These are phyloP conservation scores for Apiospora kogelbergensis DNA, from an alignment of 2,329 filamentous ascomycete genomes.

Conservation along the genomic window DNA sequence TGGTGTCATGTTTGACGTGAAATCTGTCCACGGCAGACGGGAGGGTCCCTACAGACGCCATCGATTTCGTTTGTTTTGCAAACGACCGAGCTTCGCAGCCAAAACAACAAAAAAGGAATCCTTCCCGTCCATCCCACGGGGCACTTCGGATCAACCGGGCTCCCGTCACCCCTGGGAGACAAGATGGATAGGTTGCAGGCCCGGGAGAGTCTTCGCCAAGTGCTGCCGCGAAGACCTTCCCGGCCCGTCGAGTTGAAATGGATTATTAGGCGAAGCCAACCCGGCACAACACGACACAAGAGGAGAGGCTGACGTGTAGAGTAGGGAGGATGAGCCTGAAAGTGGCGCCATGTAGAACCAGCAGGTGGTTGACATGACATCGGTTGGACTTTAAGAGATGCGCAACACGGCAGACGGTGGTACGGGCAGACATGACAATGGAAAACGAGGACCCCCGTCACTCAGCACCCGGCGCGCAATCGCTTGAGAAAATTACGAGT, in stretches of 20 bases:
- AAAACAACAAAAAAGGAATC: not conserved
- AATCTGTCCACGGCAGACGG: slow-evolving; percentile 7
- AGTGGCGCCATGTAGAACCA: slow-evolving; percentile 8
- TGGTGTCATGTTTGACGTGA: slow-evolving; percentile 8
- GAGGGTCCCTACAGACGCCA: slow-evolving; percentile 4
- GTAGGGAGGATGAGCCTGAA: not conserved
- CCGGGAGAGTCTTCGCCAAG: not conserved
- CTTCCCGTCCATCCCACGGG: not conserved
- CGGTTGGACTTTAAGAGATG: not conserved
- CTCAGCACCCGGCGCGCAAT: not conserved
- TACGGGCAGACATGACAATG: not conserved
- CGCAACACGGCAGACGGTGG: not conserved
- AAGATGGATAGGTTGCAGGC: not conserved
- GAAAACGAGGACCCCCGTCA: not conserved
- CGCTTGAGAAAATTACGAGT: not conserved
- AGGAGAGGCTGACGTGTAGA: not conserved
- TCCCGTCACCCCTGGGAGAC: not conserved
- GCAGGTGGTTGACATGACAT: slow-evolving; percentile 5
- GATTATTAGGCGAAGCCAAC: not conserved
- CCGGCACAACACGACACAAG: not conserved
- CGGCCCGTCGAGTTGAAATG: slow-evolving; percentile 7
- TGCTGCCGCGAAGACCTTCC: not conserved
- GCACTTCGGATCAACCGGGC: not conserved
- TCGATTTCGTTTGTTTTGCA: not conserved
- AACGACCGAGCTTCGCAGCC: not conserved